Conservation (phyloP, 352 stramenopile species). For the Phytophthora meadii region DNA sequence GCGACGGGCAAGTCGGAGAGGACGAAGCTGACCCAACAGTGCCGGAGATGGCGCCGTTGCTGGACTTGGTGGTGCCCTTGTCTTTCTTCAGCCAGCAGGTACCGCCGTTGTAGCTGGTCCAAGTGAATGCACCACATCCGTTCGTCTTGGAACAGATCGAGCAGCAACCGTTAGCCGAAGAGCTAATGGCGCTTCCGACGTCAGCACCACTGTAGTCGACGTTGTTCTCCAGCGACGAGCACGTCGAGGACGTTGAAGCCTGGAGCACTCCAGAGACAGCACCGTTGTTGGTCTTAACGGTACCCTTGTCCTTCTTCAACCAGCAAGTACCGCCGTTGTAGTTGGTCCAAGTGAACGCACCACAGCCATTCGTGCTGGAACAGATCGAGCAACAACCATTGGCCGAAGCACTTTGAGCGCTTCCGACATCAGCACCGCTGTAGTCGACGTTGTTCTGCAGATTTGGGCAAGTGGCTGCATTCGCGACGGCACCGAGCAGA, state of each 20-base stretch:
- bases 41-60: background rate
- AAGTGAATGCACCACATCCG: background rate
- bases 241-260: background rate
- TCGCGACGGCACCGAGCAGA: constrained; percentile 4
- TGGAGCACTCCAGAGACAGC: background rate
- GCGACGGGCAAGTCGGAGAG: constrained; percentile 4
- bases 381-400: background rate
- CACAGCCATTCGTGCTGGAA: background rate
- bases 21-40: background rate
- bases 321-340: background rate
- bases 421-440: background rate
- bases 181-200: background rate
- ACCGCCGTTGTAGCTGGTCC: constrained; percentile 1
- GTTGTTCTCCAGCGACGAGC: constrained; percentile 5
- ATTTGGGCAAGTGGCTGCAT: background rate
- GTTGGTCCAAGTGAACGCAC: background rate
- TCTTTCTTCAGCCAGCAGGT: background rate
- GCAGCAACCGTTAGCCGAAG: constrained; percentile 1
- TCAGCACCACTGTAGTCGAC: constrained; percentile 1
- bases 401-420: background rate
- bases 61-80: background rate
- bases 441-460: background rate
- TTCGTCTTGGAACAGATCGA: constrained; percentile 6
- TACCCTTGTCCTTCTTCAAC: background rate
- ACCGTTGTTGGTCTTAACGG: background rate